phyloP scores from a whole-genome alignment of 139 green algal species.

The Yamagishiella unicocca region DNA sequence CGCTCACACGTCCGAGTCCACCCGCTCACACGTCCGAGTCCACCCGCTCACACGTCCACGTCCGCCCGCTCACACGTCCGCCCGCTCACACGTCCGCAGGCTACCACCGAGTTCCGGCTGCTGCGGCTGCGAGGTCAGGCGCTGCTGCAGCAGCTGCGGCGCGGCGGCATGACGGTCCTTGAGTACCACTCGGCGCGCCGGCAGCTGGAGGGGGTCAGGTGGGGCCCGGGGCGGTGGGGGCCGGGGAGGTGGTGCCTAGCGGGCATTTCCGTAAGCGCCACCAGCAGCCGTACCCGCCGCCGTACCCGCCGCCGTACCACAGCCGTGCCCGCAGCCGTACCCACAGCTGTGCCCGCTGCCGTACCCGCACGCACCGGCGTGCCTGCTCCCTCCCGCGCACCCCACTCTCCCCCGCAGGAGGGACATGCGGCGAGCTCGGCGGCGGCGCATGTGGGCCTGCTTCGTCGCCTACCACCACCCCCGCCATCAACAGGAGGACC shows the following conservation, averaged over 20 bases:
- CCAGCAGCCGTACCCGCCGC: no score
- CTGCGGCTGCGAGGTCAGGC: background rate
- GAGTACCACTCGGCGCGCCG: background rate
- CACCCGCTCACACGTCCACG: background rate
- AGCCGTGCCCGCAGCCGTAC: no score
- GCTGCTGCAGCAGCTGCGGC: background rate
- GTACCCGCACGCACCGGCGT: no score
- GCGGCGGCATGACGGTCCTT: background rate
- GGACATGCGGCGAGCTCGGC: background rate
- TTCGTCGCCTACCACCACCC: background rate
- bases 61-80: background rate
- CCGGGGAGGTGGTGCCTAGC: no score
- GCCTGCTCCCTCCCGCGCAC: no score
- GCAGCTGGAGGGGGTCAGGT: slow-evolving; percentile 30
- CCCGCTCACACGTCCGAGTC: no score
- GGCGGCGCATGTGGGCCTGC: slow-evolving; percentile 26
- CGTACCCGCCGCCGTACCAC: no score
- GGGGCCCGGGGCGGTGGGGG: background rate
- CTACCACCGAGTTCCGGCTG: background rate
- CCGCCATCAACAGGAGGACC: background rate
- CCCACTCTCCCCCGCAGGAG: background rate
- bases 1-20: no score
- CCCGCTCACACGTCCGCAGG: slow-evolving; percentile 4
- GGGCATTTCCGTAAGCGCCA: no score
- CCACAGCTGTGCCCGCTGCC: no score